Evolutionary conservation across 140 eudicot species (phyloP).

Genomic region (Anethum foeniculum): DNA sequence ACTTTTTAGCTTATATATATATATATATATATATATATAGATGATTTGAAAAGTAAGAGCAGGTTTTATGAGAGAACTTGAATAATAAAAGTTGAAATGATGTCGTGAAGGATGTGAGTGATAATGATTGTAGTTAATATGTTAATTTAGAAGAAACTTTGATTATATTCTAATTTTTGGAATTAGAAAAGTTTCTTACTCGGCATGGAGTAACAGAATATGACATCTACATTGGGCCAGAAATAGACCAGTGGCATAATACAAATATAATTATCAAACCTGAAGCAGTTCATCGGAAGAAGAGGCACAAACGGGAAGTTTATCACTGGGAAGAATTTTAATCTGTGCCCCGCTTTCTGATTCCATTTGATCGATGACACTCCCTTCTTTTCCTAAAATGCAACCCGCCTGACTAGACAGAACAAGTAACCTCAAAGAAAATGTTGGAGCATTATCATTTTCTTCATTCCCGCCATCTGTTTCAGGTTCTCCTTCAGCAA

Average conservation of each 20-base stretch:
- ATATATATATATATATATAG: too few relatives aligned
- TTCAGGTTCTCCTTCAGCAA: conserved; percentile 52
- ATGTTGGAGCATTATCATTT: conserved; percentile 25
- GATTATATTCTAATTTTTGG: neutral
- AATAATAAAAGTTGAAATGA: neutral
- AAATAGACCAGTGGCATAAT: neutral
- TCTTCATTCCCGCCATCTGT: conserved; percentile 36
- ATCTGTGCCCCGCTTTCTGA: conserved; percentile 81
- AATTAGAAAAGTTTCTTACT: neutral
- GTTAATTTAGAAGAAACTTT: neutral
- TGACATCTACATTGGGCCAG: neutral
- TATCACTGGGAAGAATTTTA: conserved; percentile 64
- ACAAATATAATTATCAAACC: conserved; percentile 29
- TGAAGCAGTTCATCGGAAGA: conserved; percentile 83
- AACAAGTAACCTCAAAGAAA: conserved; percentile 58
- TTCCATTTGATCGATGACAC: conserved; percentile 56
- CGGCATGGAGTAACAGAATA: neutral
- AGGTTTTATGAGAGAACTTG: neutral
- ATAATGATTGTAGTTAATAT: neutral
- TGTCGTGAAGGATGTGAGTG: neutral
- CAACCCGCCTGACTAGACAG: conserved; percentile 65
- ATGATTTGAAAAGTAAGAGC: neutral
- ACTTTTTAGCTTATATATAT: too few relatives aligned
- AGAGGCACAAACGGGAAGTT: conserved; percentile 69
- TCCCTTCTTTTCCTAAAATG: conserved; percentile 59